phyloP scores from a whole-genome alignment of 768 basidiomycete genomes.

The Phylloporus rhodoxanthus region DNA sequence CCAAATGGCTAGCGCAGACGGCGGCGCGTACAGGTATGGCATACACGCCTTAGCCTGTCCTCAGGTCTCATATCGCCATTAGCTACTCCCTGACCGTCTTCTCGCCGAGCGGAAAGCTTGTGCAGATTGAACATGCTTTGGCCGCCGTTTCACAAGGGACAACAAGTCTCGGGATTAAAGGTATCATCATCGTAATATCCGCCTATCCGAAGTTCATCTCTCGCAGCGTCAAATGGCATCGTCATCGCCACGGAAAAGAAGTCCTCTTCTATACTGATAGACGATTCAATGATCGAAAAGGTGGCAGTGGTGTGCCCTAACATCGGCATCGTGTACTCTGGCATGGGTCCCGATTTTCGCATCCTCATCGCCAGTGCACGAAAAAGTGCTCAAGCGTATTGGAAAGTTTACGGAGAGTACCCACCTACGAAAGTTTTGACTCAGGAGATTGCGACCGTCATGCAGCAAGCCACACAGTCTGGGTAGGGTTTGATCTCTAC shows the following conservation, averaged over 20 bases:
- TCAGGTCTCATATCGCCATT: slow-evolving; percentile 17
- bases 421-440: slow-evolving; percentile 94
- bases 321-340: slow-evolving; percentile 98
- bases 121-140: slow-evolving; percentile 99
- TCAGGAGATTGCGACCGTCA: slow-evolving; percentile 94
- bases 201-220: slow-evolving; percentile 14
- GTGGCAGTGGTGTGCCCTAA: slow-evolving; percentile 96
- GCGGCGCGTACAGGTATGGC: slow-evolving; percentile 68
- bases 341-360: slow-evolving; percentile 99
- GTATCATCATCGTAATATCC: slow-evolving; percentile 41
- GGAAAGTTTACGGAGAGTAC: slow-evolving; percentile 99
- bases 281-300: slow-evolving; percentile 97
- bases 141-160: slow-evolving; percentile 94
- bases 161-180: slow-evolving; percentile 97
- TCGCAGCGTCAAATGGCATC: slow-evolving; percentile 92
- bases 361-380: slow-evolving; percentile 90
- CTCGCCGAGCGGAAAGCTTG: slow-evolving; percentile 97
- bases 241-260: slow-evolving; percentile 99
- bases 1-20: slow-evolving; percentile 74
- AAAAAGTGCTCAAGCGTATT: slow-evolving; percentile 98
- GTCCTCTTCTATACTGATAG: slow-evolving; percentile 93
- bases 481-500: slow-evolving; percentile 55
- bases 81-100: slow-evolving; percentile 99
- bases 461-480: slow-evolving; percentile 98
- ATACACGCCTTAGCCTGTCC: slow-evolving; percentile 14